Base-by-base conservation (phyloP, 2,329 filamentous ascomycete species). In the Trichoderma simmonsii region DNA sequence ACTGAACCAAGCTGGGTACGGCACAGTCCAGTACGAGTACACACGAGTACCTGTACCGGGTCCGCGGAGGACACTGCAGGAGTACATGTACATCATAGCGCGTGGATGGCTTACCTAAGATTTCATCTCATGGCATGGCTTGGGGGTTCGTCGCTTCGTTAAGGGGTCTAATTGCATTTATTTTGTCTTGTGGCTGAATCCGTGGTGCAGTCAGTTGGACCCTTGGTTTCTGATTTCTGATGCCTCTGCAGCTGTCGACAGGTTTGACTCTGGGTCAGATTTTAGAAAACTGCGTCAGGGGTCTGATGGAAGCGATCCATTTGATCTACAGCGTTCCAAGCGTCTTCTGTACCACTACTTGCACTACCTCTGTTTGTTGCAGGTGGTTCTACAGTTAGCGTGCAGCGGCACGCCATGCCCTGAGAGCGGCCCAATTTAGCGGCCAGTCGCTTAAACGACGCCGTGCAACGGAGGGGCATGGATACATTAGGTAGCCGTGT, bases 401-500 rank as follows among this genome's bases (percentile, higher is more conserved):
- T 62, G 60, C 59, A 51, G 66, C 66, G 56, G 66, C 54, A 24
- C 56, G 56, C 36, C 56, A 69, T 39, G 66, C 66, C 66, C 66
- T 69, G 66, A 57, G 26, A 51, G 66, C 66, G 56, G 54, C 66
- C 66, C 66, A 48, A 21, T 56, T 51, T 62, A 54, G 66, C 66
- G 66, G 66, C 57, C 28, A 51, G 57, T 69, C 66, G 66, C 66
- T 43, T 61, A 61, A 69, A 26, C 57, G 48, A n/a, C 34, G 39
- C 36, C 15, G 66, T 69, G 57, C 66, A 18, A 61, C 66, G 66
- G 54, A 48, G 43, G 48, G n/a, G 48, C 48, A 21, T 11, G n/a
- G 48, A 21, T 24, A 21, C 36, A 8, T 43, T 51, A 12, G 48
- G n/a, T 51, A 51, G 48, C 36, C 32, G 67, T 56, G 57, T 54